Evolutionary conservation across 2,329 filamentous ascomycete species (phyloP), one percentile per base, ranked within the genome.

Genomic region (Exophiala phaeomuriformis): DNA sequence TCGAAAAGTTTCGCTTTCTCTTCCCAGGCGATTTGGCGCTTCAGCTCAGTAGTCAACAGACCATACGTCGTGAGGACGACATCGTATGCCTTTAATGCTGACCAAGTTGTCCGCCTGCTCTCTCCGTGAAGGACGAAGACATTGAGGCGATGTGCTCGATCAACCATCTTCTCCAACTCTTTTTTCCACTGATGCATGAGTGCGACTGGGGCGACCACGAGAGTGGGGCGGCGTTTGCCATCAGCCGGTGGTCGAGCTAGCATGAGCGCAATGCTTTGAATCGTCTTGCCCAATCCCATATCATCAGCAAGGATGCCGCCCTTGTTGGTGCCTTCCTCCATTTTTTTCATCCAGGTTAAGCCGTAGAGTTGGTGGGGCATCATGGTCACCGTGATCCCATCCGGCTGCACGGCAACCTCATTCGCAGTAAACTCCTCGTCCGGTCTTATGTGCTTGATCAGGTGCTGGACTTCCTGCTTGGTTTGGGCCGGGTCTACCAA

Each of bases 211-310:
- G 85, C 87, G 45, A 95, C 76, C 45, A 95, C 88, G 28, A 95
- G 72, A n/a, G 84, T 93, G 0, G 89, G 90, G 74, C 88, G 81
- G 52, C 71, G 74, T 56, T 71, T 67, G n/a, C 71, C 70, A 56
- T 84, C 76, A 0, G 72, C 68, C 0, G 86, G 81, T n/a, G 77
- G 83, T 4, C 83, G 78, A 4, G 80, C 78, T 8, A 88, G 75
- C 61, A 95, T 86, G 41, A 95, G 76, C 3, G 90, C 81, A 27
- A 96, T 75, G 3, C 87, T 84, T 57, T 91, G 88, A 28, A 95
- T 84, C 0, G 88, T 91, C 69, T 93, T 91, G 5, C 88, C 88
- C 7, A 91, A 73, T 5, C 88, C 88, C 88, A 91, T 93, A 58
- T 89, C 86, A 63, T 89, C 86, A 1, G 84, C 85, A 28, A 90